Evolutionary conservation across 768 basidiomycete genomes (phyloP), one percentile per base, ranked within the genome.

Genomic region (Kwoniella europaea): DNA sequence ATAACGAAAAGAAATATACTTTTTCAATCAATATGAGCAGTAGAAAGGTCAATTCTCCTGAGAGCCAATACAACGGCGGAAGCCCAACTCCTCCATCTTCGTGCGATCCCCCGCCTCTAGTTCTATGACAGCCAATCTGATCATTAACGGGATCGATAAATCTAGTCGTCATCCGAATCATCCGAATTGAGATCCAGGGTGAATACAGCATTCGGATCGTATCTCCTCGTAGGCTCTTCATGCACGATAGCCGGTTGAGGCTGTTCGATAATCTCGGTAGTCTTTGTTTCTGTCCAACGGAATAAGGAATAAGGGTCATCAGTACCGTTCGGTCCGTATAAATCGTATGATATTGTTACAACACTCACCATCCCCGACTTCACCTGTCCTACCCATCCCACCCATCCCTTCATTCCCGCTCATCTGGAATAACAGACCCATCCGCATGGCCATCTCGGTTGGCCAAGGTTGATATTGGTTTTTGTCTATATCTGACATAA

Each of bases 101-200:
- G 10, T 13, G 2, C 18, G 12, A 50, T 50, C 4, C 46, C 10
- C 12, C 46, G 12, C 12, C 3, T 15, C 3, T 15, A 7, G 5
- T 15, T 52, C 10, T 15, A 7, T 20, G 15, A 16, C 50, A 52
- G 3, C 10, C 16, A 4, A 10, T 58, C 41, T 20, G 29, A 43
- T 15, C 3, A 15, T 27, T 35, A 35, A 35, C 35, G 35, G 35
- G 35, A 35, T 35, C 35, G 35, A 35, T 22, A 60, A 41, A 18
- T 16, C 59, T 71, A 77, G 24, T 77, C 78, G 29, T 77, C 76
- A 27, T 79, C 78, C 27, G 76, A 77, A 57, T 70, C 68, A 54
- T 80, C 79, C 22, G 78, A 79, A 53, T 79, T 78, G 60, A 81
- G 76, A 35, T 77, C 80, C 22, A 81, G 63, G 24, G 73, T 66